Base-by-base conservation (phyloP, 2,329 filamentous ascomycete genomes). In the Botrytis squamosa region DNA sequence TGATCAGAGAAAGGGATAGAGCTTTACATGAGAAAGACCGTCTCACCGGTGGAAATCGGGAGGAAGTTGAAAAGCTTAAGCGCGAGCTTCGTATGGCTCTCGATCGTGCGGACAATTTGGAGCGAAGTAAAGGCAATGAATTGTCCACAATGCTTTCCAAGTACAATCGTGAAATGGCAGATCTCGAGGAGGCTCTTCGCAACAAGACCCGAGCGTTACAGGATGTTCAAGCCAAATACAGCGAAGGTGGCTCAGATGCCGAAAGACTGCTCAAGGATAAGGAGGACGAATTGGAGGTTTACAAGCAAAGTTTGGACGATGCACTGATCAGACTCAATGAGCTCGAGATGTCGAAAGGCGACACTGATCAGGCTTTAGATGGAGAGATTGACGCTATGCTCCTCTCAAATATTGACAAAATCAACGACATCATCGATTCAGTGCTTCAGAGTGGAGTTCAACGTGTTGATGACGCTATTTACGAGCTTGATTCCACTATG, bases 281-380 rank as follows among this genome's bases (percentile, higher is more conserved):
- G 85, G 96, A 99, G 81, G 95, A 98, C 79, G 96, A 99, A 84
- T 90, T 99, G 40, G 96, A 98, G 83, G 95, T 98, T 65, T 97
- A 97, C 88, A 97, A 98, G 85, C 94, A 95, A 64, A 95, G 94
- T 79, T 97, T 99, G 93, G 96, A 99, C 81, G 93, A 98, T 84
- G 95, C 95, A 4, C 85, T 99, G 73, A 89, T 98, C 70, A 95
- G 98, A 83, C 87, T 99, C 75, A 95, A 97, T 80, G 94, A 98
- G 81, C 85, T 98, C 76, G 94, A 89, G 86, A 86, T 90, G 83
- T 92, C 88, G 80, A 90, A 91, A 81, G 91, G 89, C 80, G 92
- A 91, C 73, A 91, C 90, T 18, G 95, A 98, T 81, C 85, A 91
- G 75, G 94, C 91, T 3, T 86, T 97, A 72, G 95, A 98, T 80